Conservation (phyloP, 805 yeast genomes). For the Millerago galiae region DNA sequence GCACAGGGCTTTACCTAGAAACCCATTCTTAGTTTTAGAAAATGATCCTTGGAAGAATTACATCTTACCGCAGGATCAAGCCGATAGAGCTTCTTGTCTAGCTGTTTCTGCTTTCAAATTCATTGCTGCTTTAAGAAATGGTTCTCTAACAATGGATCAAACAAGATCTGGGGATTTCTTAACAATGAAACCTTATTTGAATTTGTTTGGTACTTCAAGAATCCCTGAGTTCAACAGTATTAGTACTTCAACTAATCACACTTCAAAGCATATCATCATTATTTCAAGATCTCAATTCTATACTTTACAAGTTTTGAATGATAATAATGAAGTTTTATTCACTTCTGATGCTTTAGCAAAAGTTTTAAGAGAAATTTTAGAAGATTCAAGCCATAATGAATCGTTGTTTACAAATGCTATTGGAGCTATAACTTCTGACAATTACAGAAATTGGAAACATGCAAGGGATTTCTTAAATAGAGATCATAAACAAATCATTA, state of each 20-base stretch:
- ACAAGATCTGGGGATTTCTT: conserved; percentile 45
- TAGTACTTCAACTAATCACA: conserved; percentile 58
- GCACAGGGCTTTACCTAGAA: conserved; percentile 54
- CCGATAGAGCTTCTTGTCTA: conserved; percentile 61
- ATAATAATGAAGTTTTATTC: conserved; percentile 55
- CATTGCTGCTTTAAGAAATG: conserved; percentile 49
- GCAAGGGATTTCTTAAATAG: conserved; percentile 47
- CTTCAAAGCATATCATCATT: conserved; percentile 68
- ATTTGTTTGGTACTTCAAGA: conserved; percentile 66
- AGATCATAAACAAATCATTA: conserved; percentile 31
- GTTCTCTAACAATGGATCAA: conserved; percentile 51
- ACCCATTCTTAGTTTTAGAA: conserved; percentile 68
- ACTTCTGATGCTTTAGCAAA: conserved; percentile 59
- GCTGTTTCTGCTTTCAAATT: conserved; percentile 64
- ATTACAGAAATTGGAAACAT: conserved; percentile 76
- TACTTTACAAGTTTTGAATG: conserved; percentile 78
- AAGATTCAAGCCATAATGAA: conserved; percentile 57
- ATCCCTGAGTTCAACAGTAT: conserved; percentile 54
- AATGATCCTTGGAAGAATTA: conserved; percentile 63
- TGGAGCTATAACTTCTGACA: conserved; percentile 85
- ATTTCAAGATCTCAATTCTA: conserved; percentile 80
- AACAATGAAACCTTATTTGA: conserved; percentile 62
- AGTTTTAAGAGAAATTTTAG: conserved; percentile 59
- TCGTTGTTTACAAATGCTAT: conserved; percentile 66
- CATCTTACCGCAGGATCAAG: conserved; percentile 52